Percentiles rank a stretch among this genome's conserved stretches.
Conservation (phyloP, 768 basidiomycete genomes). For the Ramaria sp. region DNA sequence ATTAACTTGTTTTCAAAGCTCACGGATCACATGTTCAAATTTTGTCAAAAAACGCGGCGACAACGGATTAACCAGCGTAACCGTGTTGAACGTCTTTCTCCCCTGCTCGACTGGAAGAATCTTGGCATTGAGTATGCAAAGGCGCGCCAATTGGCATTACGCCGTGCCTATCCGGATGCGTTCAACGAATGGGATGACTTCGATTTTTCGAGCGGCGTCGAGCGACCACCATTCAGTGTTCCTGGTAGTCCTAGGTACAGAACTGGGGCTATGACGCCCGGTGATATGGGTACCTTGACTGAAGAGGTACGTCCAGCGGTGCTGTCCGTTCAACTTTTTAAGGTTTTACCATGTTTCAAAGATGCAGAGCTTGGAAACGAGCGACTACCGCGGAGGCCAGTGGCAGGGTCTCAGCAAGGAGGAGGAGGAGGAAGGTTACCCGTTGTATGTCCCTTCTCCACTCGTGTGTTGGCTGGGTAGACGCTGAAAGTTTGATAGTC, state of each 20-base stretch:
- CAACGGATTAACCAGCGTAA: conserved; percentile 99
- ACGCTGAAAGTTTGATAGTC: conserved; percentile 34
- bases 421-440: conserved; percentile 87
- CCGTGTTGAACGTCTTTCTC: conserved; percentile 88
- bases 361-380: conserved; percentile 85
- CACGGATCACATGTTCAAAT: conserved; percentile 61
- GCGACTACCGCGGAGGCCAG: conserved; percentile 67
- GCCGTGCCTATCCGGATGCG: conserved; percentile 91
- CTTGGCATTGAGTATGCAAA: conserved; percentile 96
- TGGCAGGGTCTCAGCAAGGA: conserved; percentile 48
- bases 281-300: conserved; percentile 84
- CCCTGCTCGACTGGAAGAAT: conserved; percentile 96
- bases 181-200: conserved; percentile 58
- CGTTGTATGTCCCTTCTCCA: conserved; percentile 49
- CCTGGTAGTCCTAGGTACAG: conserved; percentile 83
- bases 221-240: conserved; percentile 61
- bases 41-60: conserved; percentile 76
- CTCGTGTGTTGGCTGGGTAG: conserved; percentile 7
- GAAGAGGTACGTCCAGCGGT: conserved; percentile 49
- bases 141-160: conserved; percentile 80
- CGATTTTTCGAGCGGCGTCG: conserved; percentile 52
- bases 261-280: conserved; percentile 79
- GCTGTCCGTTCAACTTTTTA: neutral
- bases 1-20: conserved; percentile 24
- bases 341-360: conserved; percentile 20